These are phyloP conservation scores for Lipomyces oligophaga DNA, from an alignment of 805 yeast genomes.

Conservation along the genomic window DNA sequence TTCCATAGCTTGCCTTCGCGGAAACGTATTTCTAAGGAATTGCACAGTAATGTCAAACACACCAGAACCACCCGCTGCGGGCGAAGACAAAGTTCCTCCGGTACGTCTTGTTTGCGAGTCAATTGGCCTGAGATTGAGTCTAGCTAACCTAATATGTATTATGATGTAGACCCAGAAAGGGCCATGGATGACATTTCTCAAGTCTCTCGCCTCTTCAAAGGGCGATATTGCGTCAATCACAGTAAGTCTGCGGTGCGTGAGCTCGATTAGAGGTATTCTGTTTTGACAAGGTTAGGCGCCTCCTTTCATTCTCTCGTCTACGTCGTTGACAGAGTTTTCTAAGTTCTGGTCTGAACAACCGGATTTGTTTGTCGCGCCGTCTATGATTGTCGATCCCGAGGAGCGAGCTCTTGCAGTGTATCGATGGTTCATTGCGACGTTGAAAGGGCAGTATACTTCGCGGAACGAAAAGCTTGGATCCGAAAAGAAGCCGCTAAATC, in stretches of 20 bases:
- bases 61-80: neutral
- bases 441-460: constrained; percentile 89
- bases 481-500: constrained; percentile 95
- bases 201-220: constrained; percentile 85
- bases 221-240: constrained; percentile 92
- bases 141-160: too few relatives aligned
- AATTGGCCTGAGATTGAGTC: too few relatives aligned
- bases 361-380: constrained; percentile 72
- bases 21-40: too few relatives aligned
- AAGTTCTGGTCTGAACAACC: constrained; percentile 90
- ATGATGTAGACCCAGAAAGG: constrained; percentile 31
- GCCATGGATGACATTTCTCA: constrained; percentile 90
- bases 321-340: constrained; percentile 84
- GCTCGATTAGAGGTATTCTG: neutral
- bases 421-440: constrained; percentile 85
- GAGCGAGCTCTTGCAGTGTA: constrained; percentile 77
- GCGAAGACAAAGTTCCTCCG: constrained; percentile 8
- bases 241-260: constrained; percentile 7
- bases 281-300: constrained; percentile 54
- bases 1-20: too few relatives aligned
- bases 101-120: neutral
- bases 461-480: constrained; percentile 89
- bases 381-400: constrained; percentile 43
- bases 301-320: constrained; percentile 89
- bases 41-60: constrained; percentile 4